Base-by-base conservation (phyloP, 768 basidiomycete genomes). In the Russula compacta region DNA sequence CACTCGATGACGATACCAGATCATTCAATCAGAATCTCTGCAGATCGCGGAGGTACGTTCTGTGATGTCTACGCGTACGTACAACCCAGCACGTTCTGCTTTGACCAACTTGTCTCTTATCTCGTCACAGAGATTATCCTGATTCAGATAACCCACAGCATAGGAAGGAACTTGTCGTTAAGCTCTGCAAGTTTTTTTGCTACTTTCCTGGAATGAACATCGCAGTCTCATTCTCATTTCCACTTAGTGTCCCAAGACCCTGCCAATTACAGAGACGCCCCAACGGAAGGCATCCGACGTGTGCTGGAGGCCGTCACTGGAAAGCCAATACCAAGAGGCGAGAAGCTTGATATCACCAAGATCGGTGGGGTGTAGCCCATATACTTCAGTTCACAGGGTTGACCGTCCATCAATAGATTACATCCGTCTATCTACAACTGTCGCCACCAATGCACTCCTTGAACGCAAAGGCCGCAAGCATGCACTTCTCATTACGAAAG, bases 391-490 rank as follows among this genome's bases (percentile, higher is more conserved):
- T n/a, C 47, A 10, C 49, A 12, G 40, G 14, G 29, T 35, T 54
- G 47, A 32, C 35, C 3, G 11, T 64, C n/a, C 33, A 48, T 46
- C 32, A 49, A 11, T 61, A 92, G 93, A 95, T 69, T 94, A 92
- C 70, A 92, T 95, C 64, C 83, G 93, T 17, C 76, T 95, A 8
- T 93, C 91, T 0, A 97, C 95, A 0, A 98, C 95, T 0, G 92
- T 98, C 4, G 95, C 94, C 0, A 98, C 95, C 17, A 98, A 98
- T 68, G 95, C 95, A 0, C 80, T 98, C 0, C 81, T 98, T 6
- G 95, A 98, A 69, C 85, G 95, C 50, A 95, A 95, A 72, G 95
- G 95, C 1, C 88, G 92, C 68, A 86, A 85, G 64, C 92, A 95
- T 61, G 95, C 92, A 0, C 77, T 98, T 39, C 75, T 97, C 14